These are phyloP conservation scores for Botryotinia narcissicola DNA, from an alignment of 2,329 filamentous ascomycete species.

Conservation along the genomic window DNA sequence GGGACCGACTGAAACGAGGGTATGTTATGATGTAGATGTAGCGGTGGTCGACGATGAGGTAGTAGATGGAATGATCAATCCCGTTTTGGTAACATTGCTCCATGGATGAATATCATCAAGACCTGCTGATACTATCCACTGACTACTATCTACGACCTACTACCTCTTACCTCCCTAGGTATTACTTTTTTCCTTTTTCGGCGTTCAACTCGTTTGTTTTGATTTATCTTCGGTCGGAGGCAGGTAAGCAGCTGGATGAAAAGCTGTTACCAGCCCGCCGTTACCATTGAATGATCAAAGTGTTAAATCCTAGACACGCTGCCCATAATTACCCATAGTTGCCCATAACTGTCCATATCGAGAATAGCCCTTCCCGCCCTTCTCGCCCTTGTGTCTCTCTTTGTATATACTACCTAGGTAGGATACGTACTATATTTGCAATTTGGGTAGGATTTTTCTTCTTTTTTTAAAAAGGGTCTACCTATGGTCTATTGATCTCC, in stretches of 20 bases:
- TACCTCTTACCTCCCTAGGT: background rate
- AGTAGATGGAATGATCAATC: background rate
- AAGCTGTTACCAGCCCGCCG: background rate
- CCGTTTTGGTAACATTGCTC: background rate
- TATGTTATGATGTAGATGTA: background rate
- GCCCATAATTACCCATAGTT: background rate
- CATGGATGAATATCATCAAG: background rate
- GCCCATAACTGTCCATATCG: background rate
- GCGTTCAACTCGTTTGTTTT: background rate
- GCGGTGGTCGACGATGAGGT: background rate
- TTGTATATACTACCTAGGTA: background rate
- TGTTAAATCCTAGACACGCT: background rate
- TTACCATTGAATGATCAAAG: conserved; percentile 1
- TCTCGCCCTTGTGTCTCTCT: background rate
- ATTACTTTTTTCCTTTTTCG: background rate
- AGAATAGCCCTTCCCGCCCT: background rate
- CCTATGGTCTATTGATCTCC: background rate
- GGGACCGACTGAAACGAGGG: background rate
- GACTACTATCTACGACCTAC: background rate
- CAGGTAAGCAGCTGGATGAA: background rate
- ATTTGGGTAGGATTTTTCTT: background rate
- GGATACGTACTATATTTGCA: background rate
- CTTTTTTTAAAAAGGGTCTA: background rate
- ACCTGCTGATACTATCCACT: too few relatives aligned
- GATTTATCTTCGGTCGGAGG: background rate